Evolutionary conservation across 2,329 filamentous ascomycete species (phyloP).

Genomic region (Trichoderma koningiopsis): DNA sequence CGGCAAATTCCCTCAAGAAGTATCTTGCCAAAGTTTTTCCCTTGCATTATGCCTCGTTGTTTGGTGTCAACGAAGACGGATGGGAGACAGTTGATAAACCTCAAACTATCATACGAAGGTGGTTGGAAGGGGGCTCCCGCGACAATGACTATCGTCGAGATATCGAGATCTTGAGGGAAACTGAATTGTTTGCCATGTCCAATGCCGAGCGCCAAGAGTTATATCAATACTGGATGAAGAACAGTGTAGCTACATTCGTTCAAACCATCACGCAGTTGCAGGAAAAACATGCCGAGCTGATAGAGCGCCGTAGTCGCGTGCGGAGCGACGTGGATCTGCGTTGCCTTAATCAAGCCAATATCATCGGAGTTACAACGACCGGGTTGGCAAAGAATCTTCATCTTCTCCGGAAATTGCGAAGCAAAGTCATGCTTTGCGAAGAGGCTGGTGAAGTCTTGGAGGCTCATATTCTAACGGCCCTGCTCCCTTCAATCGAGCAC

Average conservation of each 20-base stretch:
- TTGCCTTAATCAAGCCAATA: conserved; percentile 43
- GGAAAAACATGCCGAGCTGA: conserved; percentile 2
- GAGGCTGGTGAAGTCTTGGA: conserved; percentile 72
- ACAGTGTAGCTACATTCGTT: background rate
- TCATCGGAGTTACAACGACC: conserved; percentile 54
- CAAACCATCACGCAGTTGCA: background rate
- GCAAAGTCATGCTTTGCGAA: conserved; percentile 65
- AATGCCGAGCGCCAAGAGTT: conserved; percentile 18
- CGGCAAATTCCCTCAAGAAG: background rate
- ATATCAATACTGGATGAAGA: conserved; percentile 21
- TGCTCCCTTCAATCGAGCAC: conserved; percentile 63
- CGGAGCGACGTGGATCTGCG: conserved; percentile 32
- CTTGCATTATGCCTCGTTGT: background rate
- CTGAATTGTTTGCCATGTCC: conserved; percentile 14
- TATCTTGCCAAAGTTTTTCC: background rate
- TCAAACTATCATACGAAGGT: background rate
- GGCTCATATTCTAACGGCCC: conserved; percentile 59
- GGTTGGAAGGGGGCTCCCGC: conserved; percentile 7
- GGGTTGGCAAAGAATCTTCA: conserved; percentile 56
- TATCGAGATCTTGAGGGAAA: background rate
- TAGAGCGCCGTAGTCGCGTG: conserved; percentile 24
- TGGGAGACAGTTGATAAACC: conserved; percentile 5
- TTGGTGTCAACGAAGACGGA: conserved; percentile 13
- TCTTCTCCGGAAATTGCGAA: conserved; percentile 53
- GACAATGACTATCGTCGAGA: background rate